These are phyloP conservation scores for Cryptomeria japonica DNA, from an alignment of 75 land plant genomes.

Conservation along the genomic window DNA sequence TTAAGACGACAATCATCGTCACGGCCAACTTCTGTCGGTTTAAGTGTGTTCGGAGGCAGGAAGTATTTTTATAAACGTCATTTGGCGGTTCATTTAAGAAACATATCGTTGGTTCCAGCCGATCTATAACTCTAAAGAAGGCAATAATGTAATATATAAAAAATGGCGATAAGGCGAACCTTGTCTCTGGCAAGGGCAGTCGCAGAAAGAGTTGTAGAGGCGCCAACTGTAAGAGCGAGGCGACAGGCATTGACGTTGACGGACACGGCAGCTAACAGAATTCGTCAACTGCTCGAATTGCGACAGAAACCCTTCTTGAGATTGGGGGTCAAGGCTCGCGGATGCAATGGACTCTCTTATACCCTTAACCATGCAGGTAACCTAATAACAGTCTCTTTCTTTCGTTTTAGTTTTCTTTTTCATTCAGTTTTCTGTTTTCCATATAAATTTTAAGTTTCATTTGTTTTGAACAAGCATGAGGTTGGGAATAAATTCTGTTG, in stretches of 20 bases:
- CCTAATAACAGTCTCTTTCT: background rate
- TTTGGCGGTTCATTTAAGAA: no score
- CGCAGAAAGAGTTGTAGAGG: conserved; percentile 14
- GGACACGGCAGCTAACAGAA: conserved; percentile 65
- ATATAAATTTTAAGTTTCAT: no score
- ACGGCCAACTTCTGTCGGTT: no score
- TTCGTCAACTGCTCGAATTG: conserved; percentile 59
- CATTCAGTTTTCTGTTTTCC: no score
- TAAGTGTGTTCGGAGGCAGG: no score
- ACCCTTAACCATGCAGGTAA: conserved; percentile 88
- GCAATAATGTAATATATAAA: no score
- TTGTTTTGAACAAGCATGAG: no score
- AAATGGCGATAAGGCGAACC: background rate
- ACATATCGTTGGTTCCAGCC: background rate
- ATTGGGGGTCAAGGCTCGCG: conserved; percentile 90
- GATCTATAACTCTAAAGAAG: background rate
- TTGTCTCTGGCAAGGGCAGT: conserved; percentile 23
- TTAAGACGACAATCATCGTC: no score
- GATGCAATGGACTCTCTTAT: conserved; percentile 92
- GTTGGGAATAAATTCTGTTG: no score
- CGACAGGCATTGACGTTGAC: conserved; percentile 62
- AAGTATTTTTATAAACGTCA: no score
- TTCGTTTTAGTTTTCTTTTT: no score
- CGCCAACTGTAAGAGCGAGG: conserved; percentile 16
- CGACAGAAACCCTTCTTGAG: conserved; percentile 64